Conservation (phyloP, 2,329 filamentous ascomycete genomes). For the Talaromyces sp. region DNA sequence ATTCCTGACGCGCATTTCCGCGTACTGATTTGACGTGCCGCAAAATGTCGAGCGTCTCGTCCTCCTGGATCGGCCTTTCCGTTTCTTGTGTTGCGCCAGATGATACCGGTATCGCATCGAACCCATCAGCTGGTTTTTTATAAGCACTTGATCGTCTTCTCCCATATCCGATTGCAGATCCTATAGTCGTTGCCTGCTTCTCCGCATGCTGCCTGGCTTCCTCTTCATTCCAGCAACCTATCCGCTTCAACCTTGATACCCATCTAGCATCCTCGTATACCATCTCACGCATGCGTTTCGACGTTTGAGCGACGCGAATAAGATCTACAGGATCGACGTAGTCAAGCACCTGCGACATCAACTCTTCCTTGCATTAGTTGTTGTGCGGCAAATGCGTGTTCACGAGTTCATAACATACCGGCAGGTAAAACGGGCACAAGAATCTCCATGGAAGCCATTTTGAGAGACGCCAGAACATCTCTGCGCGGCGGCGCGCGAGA, state of each 20-base stretch:
- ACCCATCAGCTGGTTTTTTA: slow-evolving; percentile 54
- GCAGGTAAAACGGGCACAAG: slow-evolving; percentile 75
- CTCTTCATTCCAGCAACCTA: slow-evolving; percentile 86
- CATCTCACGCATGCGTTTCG: slow-evolving; percentile 89
- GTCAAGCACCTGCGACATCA: slow-evolving; percentile 81
- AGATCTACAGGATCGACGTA: slow-evolving; percentile 82
- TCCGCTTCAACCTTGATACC: slow-evolving; percentile 77
- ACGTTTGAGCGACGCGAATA: slow-evolving; percentile 76
- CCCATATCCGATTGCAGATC: background rate
- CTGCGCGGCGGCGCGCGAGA: slow-evolving; percentile 34
- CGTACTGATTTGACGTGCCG: slow-evolving; percentile 69
- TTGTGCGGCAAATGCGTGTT: background rate
- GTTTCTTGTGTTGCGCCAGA: slow-evolving; percentile 29
- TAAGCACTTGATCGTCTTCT: slow-evolving; percentile 10
- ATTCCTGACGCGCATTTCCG: slow-evolving; percentile 82
- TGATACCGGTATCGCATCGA: slow-evolving; percentile 67
- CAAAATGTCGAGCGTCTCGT: slow-evolving; percentile 61
- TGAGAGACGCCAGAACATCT: slow-evolving; percentile 68
- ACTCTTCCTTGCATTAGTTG: slow-evolving; percentile 54
- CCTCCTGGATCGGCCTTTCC: slow-evolving; percentile 52
- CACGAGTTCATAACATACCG: slow-evolving; percentile 49
- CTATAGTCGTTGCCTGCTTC: slow-evolving; percentile 37
- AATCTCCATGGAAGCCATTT: slow-evolving; percentile 73
- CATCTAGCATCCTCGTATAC: slow-evolving; percentile 96
- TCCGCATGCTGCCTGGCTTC: slow-evolving; percentile 80